Evolutionary conservation across 176 grass and related monocot genomes (phyloP).

Genomic region (Ampelocalamus luodianensis): DNA sequence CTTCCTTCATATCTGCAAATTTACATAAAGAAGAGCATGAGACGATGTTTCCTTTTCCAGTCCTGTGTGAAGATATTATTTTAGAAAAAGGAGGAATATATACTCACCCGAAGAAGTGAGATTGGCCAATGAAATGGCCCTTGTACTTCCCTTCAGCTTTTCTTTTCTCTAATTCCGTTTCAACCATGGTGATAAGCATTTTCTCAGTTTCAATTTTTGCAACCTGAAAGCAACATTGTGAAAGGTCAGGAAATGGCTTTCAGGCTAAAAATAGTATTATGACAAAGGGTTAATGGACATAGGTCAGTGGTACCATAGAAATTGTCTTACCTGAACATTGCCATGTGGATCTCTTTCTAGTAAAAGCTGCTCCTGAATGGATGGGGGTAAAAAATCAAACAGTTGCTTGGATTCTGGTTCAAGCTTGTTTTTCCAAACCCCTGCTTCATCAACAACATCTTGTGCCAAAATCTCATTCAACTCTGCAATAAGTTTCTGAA

Average conservation of each 20-base stretch:
- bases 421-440: slow-evolving; percentile 89
- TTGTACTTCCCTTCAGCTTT: slow-evolving; percentile 73
- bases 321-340: slow-evolving; percentile 80
- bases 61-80: not conserved
- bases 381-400: slow-evolving; percentile 83
- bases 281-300: not conserved
- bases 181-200: slow-evolving; percentile 98
- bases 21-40: slow-evolving; percentile 25
- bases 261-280: not conserved
- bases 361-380: slow-evolving; percentile 90
- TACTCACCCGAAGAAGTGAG: slow-evolving; percentile 96
- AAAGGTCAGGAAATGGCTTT: slow-evolving; percentile 15
- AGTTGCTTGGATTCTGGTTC: slow-evolving; percentile 58
- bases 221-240: slow-evolving; percentile 51
- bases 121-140: slow-evolving; percentile 76
- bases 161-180: slow-evolving; percentile 93
- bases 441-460: slow-evolving; percentile 86
- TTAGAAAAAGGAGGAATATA: not conserved
- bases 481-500: slow-evolving; percentile 92
- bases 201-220: slow-evolving; percentile 99
- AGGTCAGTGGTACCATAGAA: not conserved
- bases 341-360: slow-evolving; percentile 98
- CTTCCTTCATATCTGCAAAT: slow-evolving; percentile 91
- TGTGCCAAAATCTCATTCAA: slow-evolving; percentile 93
- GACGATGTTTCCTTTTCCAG: not conserved